Percentiles rank a stretch among this genome's conserved stretches.
Conservation (phyloP, 2,329 filamentous ascomycete genomes). For the Colletotrichum trifolii region DNA sequence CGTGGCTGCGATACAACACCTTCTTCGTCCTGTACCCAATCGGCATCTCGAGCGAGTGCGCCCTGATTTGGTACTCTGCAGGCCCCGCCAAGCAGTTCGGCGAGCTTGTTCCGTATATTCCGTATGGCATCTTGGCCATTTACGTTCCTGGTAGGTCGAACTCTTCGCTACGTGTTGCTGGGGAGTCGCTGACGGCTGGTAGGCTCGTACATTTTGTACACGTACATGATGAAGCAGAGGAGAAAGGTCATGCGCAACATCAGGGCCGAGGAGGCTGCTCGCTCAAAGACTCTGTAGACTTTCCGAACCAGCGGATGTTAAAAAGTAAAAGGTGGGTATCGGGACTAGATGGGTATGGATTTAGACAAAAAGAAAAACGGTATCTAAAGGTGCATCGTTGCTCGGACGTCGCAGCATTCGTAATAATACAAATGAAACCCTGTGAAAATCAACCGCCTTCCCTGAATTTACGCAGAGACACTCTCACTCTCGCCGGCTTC, state of each 20-base stretch:
- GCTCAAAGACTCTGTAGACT: slow-evolving; percentile 28
- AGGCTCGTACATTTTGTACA: slow-evolving; percentile 86
- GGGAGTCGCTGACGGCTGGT: not conserved
- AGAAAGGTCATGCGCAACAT: slow-evolving; percentile 79
- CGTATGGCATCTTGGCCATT: slow-evolving; percentile 74
- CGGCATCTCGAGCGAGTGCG: slow-evolving; percentile 89
- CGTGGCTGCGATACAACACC: slow-evolving; percentile 90
- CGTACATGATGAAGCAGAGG: slow-evolving; percentile 94
- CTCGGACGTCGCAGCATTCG: slow-evolving; percentile 5
- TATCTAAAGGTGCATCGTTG: slow-evolving; percentile 14
- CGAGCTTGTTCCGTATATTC: slow-evolving; percentile 64
- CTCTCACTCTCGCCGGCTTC: slow-evolving; percentile 33
- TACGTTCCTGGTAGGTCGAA: slow-evolving; percentile 80
- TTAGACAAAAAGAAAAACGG: slow-evolving; percentile 22
- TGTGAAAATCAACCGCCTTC: not conserved
- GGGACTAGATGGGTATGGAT: slow-evolving; percentile 27
- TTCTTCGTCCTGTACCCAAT: slow-evolving; percentile 94
- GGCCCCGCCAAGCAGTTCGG: slow-evolving; percentile 63
- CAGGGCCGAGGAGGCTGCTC: slow-evolving; percentile 53
- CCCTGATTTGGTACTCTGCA: slow-evolving; percentile 78
- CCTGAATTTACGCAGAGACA: slow-evolving; percentile 17
- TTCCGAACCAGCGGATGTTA: not conserved
- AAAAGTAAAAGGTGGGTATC: slow-evolving; percentile 14
- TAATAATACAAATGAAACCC: slow-evolving; percentile 2
- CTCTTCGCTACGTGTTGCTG: slow-evolving; percentile 5